Conservation (phyloP, 345 rosid species). For the Salix udensis region DNA sequence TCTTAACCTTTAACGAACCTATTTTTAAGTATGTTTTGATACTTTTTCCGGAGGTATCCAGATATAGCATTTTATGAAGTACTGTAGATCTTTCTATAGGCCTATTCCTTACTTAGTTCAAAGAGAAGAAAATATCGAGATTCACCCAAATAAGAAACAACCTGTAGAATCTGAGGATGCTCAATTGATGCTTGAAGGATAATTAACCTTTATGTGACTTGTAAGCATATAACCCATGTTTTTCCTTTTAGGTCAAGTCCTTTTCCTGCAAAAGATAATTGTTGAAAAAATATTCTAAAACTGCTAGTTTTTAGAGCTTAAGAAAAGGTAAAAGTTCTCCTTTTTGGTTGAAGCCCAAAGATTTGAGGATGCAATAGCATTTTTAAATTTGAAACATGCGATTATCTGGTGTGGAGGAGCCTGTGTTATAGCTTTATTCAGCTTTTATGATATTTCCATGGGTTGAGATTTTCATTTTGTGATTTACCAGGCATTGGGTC, state of each 20-base stretch:
- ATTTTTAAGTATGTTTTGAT: background rate
- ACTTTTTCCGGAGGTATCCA: background rate
- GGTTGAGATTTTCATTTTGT: constrained; percentile 23
- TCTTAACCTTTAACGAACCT: background rate
- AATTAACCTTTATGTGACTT: background rate
- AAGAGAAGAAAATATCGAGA: background rate
- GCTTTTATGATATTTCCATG: constrained; percentile 6
- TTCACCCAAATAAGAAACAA: background rate
- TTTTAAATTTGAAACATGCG: background rate
- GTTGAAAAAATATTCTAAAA: background rate
- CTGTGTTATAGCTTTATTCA: constrained; percentile 1
- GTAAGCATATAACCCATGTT: background rate
- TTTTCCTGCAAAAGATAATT: background rate
- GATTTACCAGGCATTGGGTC: constrained; percentile 48
- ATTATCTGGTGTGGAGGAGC: background rate
- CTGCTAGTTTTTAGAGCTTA: background rate
- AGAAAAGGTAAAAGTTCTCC: background rate
- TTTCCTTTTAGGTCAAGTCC: background rate
- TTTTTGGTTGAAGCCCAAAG: background rate
- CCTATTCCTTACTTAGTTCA: background rate
- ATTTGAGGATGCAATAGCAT: background rate
- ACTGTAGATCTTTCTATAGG: background rate
- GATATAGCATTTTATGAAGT: background rate
- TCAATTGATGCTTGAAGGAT: background rate
- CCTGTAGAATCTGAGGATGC: background rate